These are phyloP conservation scores for Musa schizocarpa DNA, from an alignment of 176 grass and related monocot genomes.

Conservation along the genomic window DNA sequence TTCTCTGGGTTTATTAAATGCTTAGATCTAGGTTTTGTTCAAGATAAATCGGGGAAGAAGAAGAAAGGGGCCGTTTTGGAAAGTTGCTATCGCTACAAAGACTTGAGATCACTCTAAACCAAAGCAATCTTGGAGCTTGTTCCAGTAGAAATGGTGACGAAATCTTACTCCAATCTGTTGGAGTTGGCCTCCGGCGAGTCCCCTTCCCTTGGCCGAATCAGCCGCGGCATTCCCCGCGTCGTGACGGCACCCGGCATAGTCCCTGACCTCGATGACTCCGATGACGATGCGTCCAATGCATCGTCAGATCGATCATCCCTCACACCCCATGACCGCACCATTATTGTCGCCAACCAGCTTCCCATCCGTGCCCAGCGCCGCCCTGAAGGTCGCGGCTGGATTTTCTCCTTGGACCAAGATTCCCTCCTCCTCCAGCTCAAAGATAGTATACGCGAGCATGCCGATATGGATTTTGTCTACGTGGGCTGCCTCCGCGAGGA, in stretches of 20 bases:
- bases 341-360: conserved; percentile 95
- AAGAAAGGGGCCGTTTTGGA: neutral
- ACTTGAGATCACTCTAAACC: neutral
- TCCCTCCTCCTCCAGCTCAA: conserved; percentile 75
- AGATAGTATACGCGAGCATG: conserved; percentile 50
- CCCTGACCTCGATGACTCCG: conserved; percentile 61
- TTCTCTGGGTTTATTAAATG: conserved; percentile 11
- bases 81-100: too few species aligned
- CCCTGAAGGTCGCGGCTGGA: conserved; percentile 28
- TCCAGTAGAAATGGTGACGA: conserved; percentile 58
- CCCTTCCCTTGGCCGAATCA: conserved; percentile 35
- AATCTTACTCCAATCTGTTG: conserved; percentile 82
- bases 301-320: conserved; percentile 47
- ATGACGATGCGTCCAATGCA: conserved; percentile 23
- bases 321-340: conserved; percentile 51
- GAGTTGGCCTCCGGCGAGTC: conserved; percentile 60
- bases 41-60: conserved; percentile 7
- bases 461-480: conserved; percentile 72
- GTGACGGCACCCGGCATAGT: conserved; percentile 72
- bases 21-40: neutral
- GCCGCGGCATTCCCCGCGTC: conserved; percentile 58
- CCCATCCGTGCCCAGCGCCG: conserved; percentile 46
- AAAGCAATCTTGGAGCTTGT: neutral
- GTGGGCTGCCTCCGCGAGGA: conserved; percentile 73
- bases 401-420: conserved; percentile 72